Conservation (phyloP, 2,329 filamentous ascomycete species). For the Colletotrichum incanum region DNA sequence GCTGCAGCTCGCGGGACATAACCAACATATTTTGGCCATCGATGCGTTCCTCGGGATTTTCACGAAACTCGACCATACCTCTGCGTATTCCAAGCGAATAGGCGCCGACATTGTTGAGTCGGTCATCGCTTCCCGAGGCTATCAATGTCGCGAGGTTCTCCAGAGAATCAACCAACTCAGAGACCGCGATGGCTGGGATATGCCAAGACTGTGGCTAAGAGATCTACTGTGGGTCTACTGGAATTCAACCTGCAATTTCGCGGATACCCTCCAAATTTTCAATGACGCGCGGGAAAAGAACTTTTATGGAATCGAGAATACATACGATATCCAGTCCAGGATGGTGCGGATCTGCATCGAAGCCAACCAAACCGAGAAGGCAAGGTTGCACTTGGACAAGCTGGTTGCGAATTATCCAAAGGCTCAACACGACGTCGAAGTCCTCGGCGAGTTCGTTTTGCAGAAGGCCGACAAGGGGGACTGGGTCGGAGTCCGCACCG, state of each 20-base stretch:
- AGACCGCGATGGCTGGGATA: constrained; percentile 23
- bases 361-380: constrained; percentile 24
- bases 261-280: constrained; percentile 15
- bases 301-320: constrained; percentile 35
- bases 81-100: constrained; percentile 18
- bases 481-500: constrained; percentile 57
- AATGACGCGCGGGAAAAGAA: constrained; percentile 16
- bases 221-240: constrained; percentile 20
- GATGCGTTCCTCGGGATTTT: constrained; percentile 36
- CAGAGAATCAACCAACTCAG: constrained; percentile 19
- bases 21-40: constrained; percentile 30
- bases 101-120: constrained; percentile 25
- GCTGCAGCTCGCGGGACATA: constrained; percentile 11
- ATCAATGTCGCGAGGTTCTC: constrained; percentile 31
- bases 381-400: constrained; percentile 13
- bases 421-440: constrained; percentile 19
- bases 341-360: constrained; percentile 39
- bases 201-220: constrained; percentile 19
- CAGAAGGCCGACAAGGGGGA: constrained; percentile 57
- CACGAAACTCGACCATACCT: background rate
- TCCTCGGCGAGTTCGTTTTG: constrained; percentile 56
- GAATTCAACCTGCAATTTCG: constrained; percentile 23
- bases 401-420: constrained; percentile 13
- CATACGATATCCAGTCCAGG: constrained; percentile 18
- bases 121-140: constrained; percentile 24